These are phyloP conservation scores for Yamadazyma sp. DNA, from an alignment of 805 yeast genomes.

Conservation along the genomic window DNA sequence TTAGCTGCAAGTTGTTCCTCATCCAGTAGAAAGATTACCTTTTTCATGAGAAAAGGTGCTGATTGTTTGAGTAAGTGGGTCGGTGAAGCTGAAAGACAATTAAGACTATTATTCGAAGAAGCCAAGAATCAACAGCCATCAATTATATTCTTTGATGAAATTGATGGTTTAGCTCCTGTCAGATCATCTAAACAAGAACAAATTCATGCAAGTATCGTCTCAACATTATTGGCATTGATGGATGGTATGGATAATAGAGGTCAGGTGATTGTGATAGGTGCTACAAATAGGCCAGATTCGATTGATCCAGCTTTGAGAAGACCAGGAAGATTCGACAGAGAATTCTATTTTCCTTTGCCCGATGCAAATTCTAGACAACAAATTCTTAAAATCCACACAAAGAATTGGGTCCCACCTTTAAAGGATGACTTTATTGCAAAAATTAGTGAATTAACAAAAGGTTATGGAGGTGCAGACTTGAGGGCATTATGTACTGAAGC, in stretches of 20 bases:
- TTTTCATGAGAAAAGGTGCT: slow-evolving; percentile 98
- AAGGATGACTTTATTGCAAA: slow-evolving; percentile 54
- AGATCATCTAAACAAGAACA: slow-evolving; percentile 97
- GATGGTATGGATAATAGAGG: slow-evolving; percentile 99
- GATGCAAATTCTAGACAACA: slow-evolving; percentile 73
- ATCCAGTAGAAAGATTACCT: slow-evolving; percentile 80
- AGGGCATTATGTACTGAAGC: slow-evolving; percentile 95
- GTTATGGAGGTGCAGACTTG: slow-evolving; percentile 97
- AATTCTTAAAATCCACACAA: slow-evolving; percentile 82
- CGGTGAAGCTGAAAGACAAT: slow-evolving; percentile 96
- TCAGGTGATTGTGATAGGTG: slow-evolving; percentile 96
- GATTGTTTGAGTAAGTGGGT: slow-evolving; percentile 98
- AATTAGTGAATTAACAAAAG: slow-evolving; percentile 81
- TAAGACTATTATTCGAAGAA: slow-evolving; percentile 87
- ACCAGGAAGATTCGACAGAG: slow-evolving; percentile 97
- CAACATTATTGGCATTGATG: slow-evolving; percentile 92
- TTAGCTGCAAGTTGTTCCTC: slow-evolving; percentile 93
- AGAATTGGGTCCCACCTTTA: slow-evolving; percentile 81
- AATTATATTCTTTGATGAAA: slow-evolving; percentile 95
- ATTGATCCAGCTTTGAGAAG: slow-evolving; percentile 97
- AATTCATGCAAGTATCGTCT: slow-evolving; percentile 95
- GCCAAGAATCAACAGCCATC: slow-evolving; percentile 95
- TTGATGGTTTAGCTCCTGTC: slow-evolving; percentile 97
- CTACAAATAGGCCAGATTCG: slow-evolving; percentile 96
- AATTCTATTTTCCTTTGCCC: slow-evolving; percentile 93